Evolutionary conservation across 257 asterid species (phyloP), one percentile per base, ranked within the genome.

Genomic region (Verbascum thapsus): DNA sequence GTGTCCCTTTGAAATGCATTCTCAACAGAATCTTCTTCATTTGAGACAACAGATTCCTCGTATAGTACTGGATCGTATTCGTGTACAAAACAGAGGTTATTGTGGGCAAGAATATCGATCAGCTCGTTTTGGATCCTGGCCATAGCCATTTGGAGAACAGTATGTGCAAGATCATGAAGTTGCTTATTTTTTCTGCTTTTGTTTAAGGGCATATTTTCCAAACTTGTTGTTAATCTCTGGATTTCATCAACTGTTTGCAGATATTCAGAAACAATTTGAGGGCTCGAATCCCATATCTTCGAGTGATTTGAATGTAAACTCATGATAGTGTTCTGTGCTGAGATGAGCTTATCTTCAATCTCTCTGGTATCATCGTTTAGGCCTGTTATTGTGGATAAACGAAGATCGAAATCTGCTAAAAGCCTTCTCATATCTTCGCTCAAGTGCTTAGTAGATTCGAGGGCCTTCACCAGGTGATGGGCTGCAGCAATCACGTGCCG

Each of bases 401-500:
- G 84, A 42, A 18, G 11, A 64, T 73, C 85, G 7, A 83, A 78
- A 44, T 78, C 76, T 3, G 76, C 63, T 3, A 86, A 61, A 12
- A 67, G 42, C 59, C 55, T 75, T 40, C 67, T 78, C 44, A 52
- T 53, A 11, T 74, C 85, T 12, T 43, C 10, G 55, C 63, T 64
- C 57, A 81, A 22, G 63, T 12, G 67, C 59, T 63, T 71, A 7
- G 78, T 81, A 9, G 63, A 73, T 37, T 68, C 75, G 10, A 86
- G 75, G 40, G 81, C 85, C 79, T 76, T 84, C 53, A 81, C 65
- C 65, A 82, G 73, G 75, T 86, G 95, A 53, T 78, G 67, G 35
- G 82, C 82, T 18, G 89, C 95, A 9, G 83, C 83, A 53, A 80
- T 72, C 42, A 84, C 48, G 20, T 84, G 89, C 19, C 64, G 78